These are phyloP conservation scores for Penicillium sp. DNA, from an alignment of 2,329 filamentous ascomycete genomes.

Conservation along the genomic window DNA sequence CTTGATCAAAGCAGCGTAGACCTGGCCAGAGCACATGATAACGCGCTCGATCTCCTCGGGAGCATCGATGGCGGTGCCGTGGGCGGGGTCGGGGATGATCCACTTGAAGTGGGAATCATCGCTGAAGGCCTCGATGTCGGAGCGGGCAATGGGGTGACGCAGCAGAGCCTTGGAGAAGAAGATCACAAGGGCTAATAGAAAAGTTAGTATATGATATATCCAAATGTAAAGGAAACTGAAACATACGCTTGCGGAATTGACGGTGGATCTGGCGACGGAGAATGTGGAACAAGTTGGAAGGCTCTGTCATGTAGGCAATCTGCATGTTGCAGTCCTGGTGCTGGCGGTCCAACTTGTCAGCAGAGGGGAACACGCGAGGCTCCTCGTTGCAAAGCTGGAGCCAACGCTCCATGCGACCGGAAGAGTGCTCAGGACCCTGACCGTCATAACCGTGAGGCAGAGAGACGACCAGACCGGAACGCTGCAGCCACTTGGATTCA, in stretches of 20 bases:
- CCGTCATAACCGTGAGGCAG: conserved; percentile 97
- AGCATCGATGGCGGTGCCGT: conserved; percentile 71
- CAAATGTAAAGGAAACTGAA: neutral
- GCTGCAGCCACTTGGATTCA: conserved; percentile 98
- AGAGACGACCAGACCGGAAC: conserved; percentile 93
- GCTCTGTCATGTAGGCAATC: conserved; percentile 94
- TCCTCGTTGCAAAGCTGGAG: conserved; percentile 97
- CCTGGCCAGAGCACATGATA: conserved; percentile 90
- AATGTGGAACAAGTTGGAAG: conserved; percentile 93
- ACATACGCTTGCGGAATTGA: conserved; percentile 94
- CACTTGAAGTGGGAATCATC: conserved; percentile 92
- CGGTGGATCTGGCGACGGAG: conserved; percentile 97
- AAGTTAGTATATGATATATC: conserved; percentile 14
- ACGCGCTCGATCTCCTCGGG: conserved; percentile 90
- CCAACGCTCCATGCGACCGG: conserved; percentile 94
- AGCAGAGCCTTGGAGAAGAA: conserved; percentile 99
- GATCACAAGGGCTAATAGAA: conserved; percentile 71
- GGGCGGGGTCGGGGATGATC: conserved; percentile 89
- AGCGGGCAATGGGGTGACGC: conserved; percentile 88
- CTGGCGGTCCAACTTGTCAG: conserved; percentile 89
- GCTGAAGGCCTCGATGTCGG: conserved; percentile 83
- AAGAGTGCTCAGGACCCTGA: conserved; percentile 97
- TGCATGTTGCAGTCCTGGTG: conserved; percentile 99
- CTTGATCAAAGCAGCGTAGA: conserved; percentile 86
- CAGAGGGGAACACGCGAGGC: conserved; percentile 82